Base-by-base conservation (phyloP, 1,284 basidiomycete genomes). In the Fomitopsis schrenkii region DNA sequence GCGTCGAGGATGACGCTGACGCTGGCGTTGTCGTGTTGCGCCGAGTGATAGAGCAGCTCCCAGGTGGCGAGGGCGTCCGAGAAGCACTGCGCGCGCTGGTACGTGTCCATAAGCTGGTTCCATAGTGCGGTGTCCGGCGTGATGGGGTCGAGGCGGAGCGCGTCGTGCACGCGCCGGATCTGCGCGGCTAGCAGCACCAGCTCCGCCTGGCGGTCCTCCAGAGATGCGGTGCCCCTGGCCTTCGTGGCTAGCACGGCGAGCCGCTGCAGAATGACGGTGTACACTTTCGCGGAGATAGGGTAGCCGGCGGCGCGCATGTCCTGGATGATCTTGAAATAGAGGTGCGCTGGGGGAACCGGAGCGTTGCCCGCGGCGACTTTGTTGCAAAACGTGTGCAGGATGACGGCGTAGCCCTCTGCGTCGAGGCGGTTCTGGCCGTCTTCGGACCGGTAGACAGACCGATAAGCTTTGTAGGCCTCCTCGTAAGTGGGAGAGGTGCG, bases 101-200 rank as follows among this genome's bases (percentile, higher is more conserved):
- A 98, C 1, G 93, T 90, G 72, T 93, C 87, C 91, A 98, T 94
- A 61, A 98, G 79, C 66, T 93, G 85, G 70, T 95, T 97, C 80
- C 91, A 88, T n/a, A 95, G 80, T 1, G 79, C 76, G 12, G 86
- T 79, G 68, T 95, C 90, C 2, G 93, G 91, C 22, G 85, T 82
- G 63, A 97, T 77, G 19, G 82, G 80, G 69, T 97, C 94, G 46
- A 95, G 79, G 53, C 87, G 88, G 67, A 97, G 80, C 58, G 90
- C 79, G 63, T 91, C 85, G 72, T 97, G 94, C 19, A 90, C 80
- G 30, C 88, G 83, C n/a, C 85, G 83, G 46, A 93, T 82, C 33
- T 79, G 76, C 5, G 68, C 71, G 10, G 82, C 71, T 26, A 90
- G 74, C 14, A 10, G 10, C 3, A 35, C 7, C 19, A 56, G 36